Conservation (phyloP, 179 eudicot species). For the Gypsophila paniculata region DNA sequence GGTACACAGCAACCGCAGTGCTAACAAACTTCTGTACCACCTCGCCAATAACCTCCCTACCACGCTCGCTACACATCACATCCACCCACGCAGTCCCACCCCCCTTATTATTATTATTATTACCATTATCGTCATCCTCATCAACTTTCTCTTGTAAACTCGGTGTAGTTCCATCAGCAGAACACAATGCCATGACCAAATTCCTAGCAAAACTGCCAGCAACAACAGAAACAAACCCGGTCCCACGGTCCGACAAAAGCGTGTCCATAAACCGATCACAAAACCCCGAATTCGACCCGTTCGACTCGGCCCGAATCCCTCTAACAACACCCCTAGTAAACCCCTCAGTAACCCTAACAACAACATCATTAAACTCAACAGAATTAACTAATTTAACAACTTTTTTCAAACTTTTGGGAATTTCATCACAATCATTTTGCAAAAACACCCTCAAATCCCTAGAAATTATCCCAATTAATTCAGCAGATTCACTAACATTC, state of each 20-base stretch:
- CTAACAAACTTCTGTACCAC: conserved; percentile 60
- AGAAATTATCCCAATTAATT: conserved; percentile 59
- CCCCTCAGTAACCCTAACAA: conserved; percentile 46
- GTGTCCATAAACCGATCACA: conserved; percentile 56
- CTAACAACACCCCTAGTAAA: conserved; percentile 53
- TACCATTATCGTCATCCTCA: too few relatives aligned
- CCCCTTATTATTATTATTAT: not conserved
- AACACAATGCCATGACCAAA: conserved; percentile 52
- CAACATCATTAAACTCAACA: conserved; percentile 47
- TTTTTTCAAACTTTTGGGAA: conserved; percentile 77
- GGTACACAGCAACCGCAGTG: conserved; percentile 68
- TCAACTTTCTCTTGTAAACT: conserved; percentile 9
- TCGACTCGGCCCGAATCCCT: conserved; percentile 42
- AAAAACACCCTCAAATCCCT: conserved; percentile 67
- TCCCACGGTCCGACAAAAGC: conserved; percentile 61
- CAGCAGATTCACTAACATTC: conserved; percentile 56
- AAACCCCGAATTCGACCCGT: conserved; percentile 27
- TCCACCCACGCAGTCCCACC: conserved; percentile 36
- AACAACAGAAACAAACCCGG: conserved; percentile 76
- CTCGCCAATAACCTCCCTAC: conserved; percentile 46
- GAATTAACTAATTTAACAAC: conserved; percentile 57
- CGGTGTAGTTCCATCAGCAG: conserved; percentile 19
- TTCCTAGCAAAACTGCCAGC: conserved; percentile 82
- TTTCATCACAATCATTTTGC: conserved; percentile 60
- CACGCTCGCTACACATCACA: conserved; percentile 42